Conservation (phyloP, 148 eudicot species). For the Rhododendron ovatum region DNA sequence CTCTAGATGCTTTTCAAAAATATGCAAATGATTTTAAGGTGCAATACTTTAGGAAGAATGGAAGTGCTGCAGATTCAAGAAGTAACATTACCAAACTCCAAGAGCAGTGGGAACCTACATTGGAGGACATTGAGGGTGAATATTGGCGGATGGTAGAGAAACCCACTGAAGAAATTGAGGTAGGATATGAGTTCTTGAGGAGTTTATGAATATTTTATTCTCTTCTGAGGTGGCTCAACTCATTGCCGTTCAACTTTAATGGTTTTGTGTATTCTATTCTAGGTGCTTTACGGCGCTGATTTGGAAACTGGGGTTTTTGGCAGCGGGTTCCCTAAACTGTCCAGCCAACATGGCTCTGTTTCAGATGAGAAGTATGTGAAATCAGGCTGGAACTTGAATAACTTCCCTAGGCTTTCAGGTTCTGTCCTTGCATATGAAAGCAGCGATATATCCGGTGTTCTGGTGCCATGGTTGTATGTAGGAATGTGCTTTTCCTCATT, state of each 20-base stretch:
- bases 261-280: slow-evolving; percentile 12
- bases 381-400: slow-evolving; percentile 98
- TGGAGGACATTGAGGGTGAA: slow-evolving; percentile 91
- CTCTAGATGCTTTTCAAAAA: slow-evolving; percentile 74
- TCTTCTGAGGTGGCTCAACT: background rate
- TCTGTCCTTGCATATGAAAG: slow-evolving; percentile 89
- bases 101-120: slow-evolving; percentile 55
- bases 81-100: slow-evolving; percentile 17
- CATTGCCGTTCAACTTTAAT: background rate
- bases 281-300: slow-evolving; percentile 99
- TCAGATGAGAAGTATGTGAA: slow-evolving; percentile 54
- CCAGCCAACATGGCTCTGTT: slow-evolving; percentile 38
- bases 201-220: background rate
- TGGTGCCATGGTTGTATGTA: slow-evolving; percentile 96
- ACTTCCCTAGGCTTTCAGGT: slow-evolving; percentile 92
- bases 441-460: slow-evolving; percentile 92
- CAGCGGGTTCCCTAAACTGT: slow-evolving; percentile 80
- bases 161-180: slow-evolving; percentile 99
- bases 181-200: slow-evolving; percentile 20
- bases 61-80: slow-evolving; percentile 24
- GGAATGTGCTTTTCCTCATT: slow-evolving; percentile 99
- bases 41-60: slow-evolving; percentile 60
- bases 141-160: slow-evolving; percentile 97
- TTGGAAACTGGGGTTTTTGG: slow-evolving; percentile 93
- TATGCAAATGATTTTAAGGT: slow-evolving; percentile 79